phyloP scores from a whole-genome alignment of 2,329 filamentous ascomycete genomes.

The Penicillium sp. region DNA sequence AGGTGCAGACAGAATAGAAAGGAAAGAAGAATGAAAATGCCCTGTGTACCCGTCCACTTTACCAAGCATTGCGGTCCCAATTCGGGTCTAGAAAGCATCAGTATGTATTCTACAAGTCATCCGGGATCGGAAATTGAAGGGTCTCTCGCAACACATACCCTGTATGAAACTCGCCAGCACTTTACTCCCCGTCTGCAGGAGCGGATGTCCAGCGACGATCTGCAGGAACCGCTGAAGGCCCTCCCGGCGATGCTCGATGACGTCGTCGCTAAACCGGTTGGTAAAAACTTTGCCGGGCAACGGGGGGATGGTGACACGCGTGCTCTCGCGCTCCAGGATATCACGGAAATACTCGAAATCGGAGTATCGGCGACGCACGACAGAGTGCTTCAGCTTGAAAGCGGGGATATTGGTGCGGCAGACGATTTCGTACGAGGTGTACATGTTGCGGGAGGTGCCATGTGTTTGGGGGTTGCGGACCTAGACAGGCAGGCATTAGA shows the following conservation, averaged over 20 bases:
- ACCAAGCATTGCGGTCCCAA: slow-evolving; percentile 91
- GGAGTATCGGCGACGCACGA: slow-evolving; percentile 87
- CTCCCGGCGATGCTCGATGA: slow-evolving; percentile 88
- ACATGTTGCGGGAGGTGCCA: slow-evolving; percentile 91
- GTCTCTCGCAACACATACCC: slow-evolving; percentile 51
- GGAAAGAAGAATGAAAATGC: slow-evolving; percentile 1
- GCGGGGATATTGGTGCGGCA: slow-evolving; percentile 98
- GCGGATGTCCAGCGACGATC: slow-evolving; percentile 93
- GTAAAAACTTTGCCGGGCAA: slow-evolving; percentile 96
- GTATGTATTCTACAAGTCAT: neutral
- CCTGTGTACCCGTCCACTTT: slow-evolving; percentile 13
- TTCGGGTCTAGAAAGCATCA: slow-evolving; percentile 41
- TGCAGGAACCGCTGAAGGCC: slow-evolving; percentile 92
- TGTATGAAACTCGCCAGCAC: slow-evolving; percentile 95
- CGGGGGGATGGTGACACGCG: slow-evolving; percentile 90
- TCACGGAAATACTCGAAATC: slow-evolving; percentile 99
- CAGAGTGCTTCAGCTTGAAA: slow-evolving; percentile 87
- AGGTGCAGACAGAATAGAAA: slow-evolving; percentile 9
- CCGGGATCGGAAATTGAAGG: no score
- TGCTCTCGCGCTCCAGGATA: slow-evolving; percentile 90
- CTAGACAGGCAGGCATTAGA: no score
- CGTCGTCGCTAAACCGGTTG: slow-evolving; percentile 95
- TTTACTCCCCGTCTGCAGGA: slow-evolving; percentile 96
- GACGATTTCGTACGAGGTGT: slow-evolving; percentile 97
- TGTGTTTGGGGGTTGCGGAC: slow-evolving; percentile 90